Base-by-base conservation (phyloP, 257 asterid species). In the Gynochthodes officinalis region DNA sequence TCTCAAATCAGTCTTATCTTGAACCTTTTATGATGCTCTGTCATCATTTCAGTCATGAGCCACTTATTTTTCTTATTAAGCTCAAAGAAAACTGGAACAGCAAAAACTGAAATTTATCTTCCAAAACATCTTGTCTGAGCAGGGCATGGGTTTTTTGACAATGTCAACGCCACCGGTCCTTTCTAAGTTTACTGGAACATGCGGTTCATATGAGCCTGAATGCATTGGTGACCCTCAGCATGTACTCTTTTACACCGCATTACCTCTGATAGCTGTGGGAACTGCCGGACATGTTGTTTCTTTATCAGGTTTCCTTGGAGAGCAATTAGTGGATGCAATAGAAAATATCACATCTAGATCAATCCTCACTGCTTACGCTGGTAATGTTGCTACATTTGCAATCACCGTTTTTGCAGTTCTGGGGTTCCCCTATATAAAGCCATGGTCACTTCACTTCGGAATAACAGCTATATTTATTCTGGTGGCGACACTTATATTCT, bases 401-500 rank as follows among this genome's bases (percentile, higher is more conserved):
- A 2, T 80, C 73, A 43, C 71, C 23, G 16, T 1, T 39, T 58
- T 28, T 40, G 80, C 75, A 42, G 74, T 61, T 58, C 69, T 76
- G 9, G 81, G 78, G 55, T 68, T 76, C 63, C 75, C 84, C 5
- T 75, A 72, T 7, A 35, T 80, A 73, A 73, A 68, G 65, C 73
- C 81, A 18, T 76, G 84, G 84, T 62, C 80, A 13, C 75, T 80
- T 76, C 65, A 67, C 57, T 80, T 80, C 69, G 78, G 78, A 48
- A 57, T 80, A 3, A 81, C 81, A 23, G 46, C 84, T 58, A 72
- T 80, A 44, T 33, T 63, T 62, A 32, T 69, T 44, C 52, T 72
- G 52, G 52, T 69, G 53, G 81, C 78, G 19, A 72, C 69, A 49
- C 19, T 76, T 7, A 9, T 72, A 39, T 76, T 72, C 73, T 68